Base-by-base conservation (phyloP, 306 rosid species). In the Erythrophleum fordii region DNA sequence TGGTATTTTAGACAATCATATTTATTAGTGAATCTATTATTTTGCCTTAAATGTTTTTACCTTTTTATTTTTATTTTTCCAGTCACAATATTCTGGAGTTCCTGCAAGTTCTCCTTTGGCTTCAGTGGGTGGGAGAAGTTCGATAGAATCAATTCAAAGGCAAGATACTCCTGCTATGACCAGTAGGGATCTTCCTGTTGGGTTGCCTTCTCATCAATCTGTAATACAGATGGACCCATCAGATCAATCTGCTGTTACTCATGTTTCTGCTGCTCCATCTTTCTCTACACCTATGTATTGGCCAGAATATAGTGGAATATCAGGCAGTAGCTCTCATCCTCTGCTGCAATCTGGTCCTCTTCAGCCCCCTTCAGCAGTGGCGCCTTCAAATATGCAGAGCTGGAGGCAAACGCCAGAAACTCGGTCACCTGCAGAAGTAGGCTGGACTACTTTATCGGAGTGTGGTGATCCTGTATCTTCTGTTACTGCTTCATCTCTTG, bases 161-260 rank as follows among this genome's bases (percentile, higher is more conserved):
- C 87, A 77, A 69, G 90, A 92, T 52, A 81, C 73, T 42, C 86
- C 89, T 64, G 87, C 84, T 70, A 73, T 86, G 77, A 82, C 39
- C 8, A 66, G 80, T 61, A 81, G 75, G 76, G 83, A 78, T 69
- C 49, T 72, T 83, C 76, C 90, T 37, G 67, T 72, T 77, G 85
- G 73, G 49, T 71, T 79, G 82, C 77, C 92, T 77, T 79, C 87
- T 67, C 80, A 84, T 83, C 91, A 83, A 70, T 68, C 86, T 79
- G 64, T 71, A 44, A 34, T 59, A 56, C 83, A 77, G 37, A 74
- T 37, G n/a, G 78, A 70, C 66, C 79, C 83, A 74, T 77, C 76
- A 11, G 81, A 83, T 80, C 86, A 72, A 20, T 51, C 86, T 68
- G 56, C 78, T 76, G 64, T 69, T 55, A 52, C 84, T 73, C 86